Evolutionary conservation across 2,329 filamentous ascomycete species (phyloP), one percentile per base, ranked within the genome.

Genomic region (Leptographium radiaticola): DNA sequence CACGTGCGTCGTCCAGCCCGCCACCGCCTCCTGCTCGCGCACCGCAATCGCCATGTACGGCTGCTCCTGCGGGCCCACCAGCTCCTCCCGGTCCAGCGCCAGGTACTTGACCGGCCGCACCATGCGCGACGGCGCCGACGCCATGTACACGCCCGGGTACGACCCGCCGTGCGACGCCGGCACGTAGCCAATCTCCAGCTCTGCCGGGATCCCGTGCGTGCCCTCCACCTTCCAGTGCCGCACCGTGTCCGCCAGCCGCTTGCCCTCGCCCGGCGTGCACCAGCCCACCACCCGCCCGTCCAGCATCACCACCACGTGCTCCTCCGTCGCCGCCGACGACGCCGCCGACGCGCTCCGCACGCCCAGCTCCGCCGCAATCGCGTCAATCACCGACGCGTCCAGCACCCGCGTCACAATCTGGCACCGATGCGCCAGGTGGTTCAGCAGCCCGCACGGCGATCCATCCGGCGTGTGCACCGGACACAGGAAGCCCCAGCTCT

Each of bases 31-130:
- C 38, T 84, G 78, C 50, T 90, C 85, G n/a, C 87, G 84, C 61
- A 89, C 90, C 25, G 93, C 90, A 65, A 98, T 95, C 49, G 89
- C 89, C 91, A 98, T 96, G 73, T 93, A 97, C 0, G 91, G 90
- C 71, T 98, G 93, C 70, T 98, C 93, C 60, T 94, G 87, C 0
- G 93, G 87, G 11, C 93, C 93, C 38, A 98, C 86, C 58, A 81
- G 89, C 69, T 98, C 93, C 61, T 87, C 76, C 66, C 87, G 88
- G 56, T 88, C 86, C 5, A 95, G 75, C 5, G 90, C 85, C 33
- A 98, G 76, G 65, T 97, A 95, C 68, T 91, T 95, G 62, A 94
- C 88, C 2, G 91, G 90, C 56, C 93, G 79, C 55, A 91, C 80
- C 89, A 98, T 94, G 65, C 87, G 78, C 13, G 93, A 81, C 5